Percentiles rank a stretch among this genome's conserved stretches.
Evolutionary conservation across 306 rosid genomes (phyloP).

Genomic region (Bauhinia variegata): DNA sequence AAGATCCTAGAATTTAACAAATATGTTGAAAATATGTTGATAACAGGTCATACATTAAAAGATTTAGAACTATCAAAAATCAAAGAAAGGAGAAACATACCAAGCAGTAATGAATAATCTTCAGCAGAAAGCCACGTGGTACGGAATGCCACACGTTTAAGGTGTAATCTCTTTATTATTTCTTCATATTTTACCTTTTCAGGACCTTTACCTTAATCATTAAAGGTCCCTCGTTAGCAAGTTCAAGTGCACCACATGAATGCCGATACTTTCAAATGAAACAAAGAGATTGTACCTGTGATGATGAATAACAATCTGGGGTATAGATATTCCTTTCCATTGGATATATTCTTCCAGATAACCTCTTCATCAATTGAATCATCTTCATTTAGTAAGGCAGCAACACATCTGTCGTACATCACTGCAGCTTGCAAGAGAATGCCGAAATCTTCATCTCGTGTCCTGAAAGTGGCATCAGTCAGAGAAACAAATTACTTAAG

Average conservation of each 20-base stretch:
- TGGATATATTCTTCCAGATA: conserved; percentile 71
- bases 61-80: conserved; percentile 1
- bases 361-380: conserved; percentile 76
- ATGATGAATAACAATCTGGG: conserved; percentile 89
- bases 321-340: conserved; percentile 67
- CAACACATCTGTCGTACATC: conserved; percentile 97
- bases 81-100: conserved; percentile 38
- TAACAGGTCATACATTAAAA: conserved; percentile 17
- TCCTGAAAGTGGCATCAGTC: conserved; percentile 54
- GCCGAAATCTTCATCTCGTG: conserved; percentile 91
- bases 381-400: conserved; percentile 83
- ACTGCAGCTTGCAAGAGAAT: conserved; percentile 96
- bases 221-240: conserved; percentile 23
- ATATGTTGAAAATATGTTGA: conserved; percentile 24
- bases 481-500: not conserved
- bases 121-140: conserved; percentile 96
- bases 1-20: conserved; percentile 71
- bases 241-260: conserved; percentile 13
- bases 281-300: conserved; percentile 61
- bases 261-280: conserved; percentile 4
- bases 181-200: conserved; percentile 82
- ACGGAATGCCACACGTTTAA: conserved; percentile 94
- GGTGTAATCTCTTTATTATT: conserved; percentile 72
- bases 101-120: conserved; percentile 89
- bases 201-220: conserved; percentile 85